Base-by-base conservation (phyloP, 208 protist species). In the Crithidia thermophila region DNA sequence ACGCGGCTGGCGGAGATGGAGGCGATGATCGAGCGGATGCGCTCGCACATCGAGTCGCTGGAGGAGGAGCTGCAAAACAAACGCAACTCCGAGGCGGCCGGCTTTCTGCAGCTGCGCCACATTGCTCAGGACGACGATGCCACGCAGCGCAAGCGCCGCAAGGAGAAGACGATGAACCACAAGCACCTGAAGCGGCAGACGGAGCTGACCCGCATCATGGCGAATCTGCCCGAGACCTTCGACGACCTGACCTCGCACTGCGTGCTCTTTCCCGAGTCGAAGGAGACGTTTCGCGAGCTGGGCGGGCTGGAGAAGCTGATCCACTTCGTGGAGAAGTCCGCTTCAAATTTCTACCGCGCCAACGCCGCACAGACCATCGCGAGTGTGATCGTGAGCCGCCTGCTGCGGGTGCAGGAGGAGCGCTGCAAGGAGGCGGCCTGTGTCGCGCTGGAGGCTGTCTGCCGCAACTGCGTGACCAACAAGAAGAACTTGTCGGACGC, bases 21-120 rank as follows among this genome's bases (percentile, higher is more conserved):
- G 79, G 84, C 85, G 23, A 95, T 95, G 88, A 97, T 97, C 77
- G 91, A 97, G 77, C 75, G 81, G 25, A 97, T 97, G 93, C 86
- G 89, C 4, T 82, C 78, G 14, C 93, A 95, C 83, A 95, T 96
- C 55, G 74, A 72, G 45, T 85, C 74, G 16, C 77, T 95, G 25
- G 87, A 96, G 79, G 81, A 94, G 70, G 85, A 82, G 64, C 75
- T 94, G 58, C 69, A 84, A 46, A 78, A 80, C 65, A 87, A 94
- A 51, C 39, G 74, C 34, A 85, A 66, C 58, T 68, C 39, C 23
- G 83, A 93, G 51, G 81, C 76, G 16, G 83, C 85, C 4, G 84
- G 79, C n/a, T 95, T 94, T 40, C 61, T 96, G 58, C 82, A 94
- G 74, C 85, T 95, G 28, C 72, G 88, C 51, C 79, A 90, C 56